A percentile compares a stretch with the other conserved stretches of the same genome.
Evolutionary conservation across 1,284 basidiomycete species (phyloP).

Genomic region (Phellopilus nigrolimitatus): DNA sequence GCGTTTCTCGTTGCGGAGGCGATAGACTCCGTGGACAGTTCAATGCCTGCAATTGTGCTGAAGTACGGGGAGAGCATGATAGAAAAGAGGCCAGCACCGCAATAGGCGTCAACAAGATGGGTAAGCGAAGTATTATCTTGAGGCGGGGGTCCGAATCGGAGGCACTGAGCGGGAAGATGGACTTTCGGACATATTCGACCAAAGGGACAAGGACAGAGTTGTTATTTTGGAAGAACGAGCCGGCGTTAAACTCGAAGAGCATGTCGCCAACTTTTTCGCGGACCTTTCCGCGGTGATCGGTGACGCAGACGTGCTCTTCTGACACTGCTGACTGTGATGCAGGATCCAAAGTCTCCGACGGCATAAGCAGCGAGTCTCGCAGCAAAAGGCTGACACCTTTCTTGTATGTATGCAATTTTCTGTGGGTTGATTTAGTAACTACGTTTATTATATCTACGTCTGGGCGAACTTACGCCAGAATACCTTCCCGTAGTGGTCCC

Average conservation of each 20-base stretch:
- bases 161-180: slow-evolving; percentile 50
- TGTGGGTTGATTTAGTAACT: slow-evolving; percentile 30
- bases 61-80: slow-evolving; percentile 84
- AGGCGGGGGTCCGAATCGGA: background rate
- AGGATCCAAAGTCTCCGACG: slow-evolving; percentile 25
- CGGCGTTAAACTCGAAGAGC: slow-evolving; percentile 85
- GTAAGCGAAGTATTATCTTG: slow-evolving; percentile 42
- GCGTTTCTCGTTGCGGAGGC: slow-evolving; percentile 79
- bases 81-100: slow-evolving; percentile 89
- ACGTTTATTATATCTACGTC: background rate
- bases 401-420: slow-evolving; percentile 79
- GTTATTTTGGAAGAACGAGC: slow-evolving; percentile 98
- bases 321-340: slow-evolving; percentile 34
- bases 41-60: slow-evolving; percentile 81
- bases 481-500: slow-evolving; percentile 55
- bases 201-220: slow-evolving; percentile 86
- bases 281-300: slow-evolving; percentile 76
- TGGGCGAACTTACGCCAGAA: slow-evolving; percentile 54
- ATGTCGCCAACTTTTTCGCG: slow-evolving; percentile 81
- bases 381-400: slow-evolving; percentile 89
- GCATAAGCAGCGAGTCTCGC: slow-evolving; percentile 71
- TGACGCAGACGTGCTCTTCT: slow-evolving; percentile 72
- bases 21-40: slow-evolving; percentile 78
- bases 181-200: slow-evolving; percentile 74
- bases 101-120: slow-evolving; percentile 90